These are phyloP conservation scores for Malassezia nana DNA, from an alignment of 1,284 basidiomycete species.

Conservation along the genomic window DNA sequence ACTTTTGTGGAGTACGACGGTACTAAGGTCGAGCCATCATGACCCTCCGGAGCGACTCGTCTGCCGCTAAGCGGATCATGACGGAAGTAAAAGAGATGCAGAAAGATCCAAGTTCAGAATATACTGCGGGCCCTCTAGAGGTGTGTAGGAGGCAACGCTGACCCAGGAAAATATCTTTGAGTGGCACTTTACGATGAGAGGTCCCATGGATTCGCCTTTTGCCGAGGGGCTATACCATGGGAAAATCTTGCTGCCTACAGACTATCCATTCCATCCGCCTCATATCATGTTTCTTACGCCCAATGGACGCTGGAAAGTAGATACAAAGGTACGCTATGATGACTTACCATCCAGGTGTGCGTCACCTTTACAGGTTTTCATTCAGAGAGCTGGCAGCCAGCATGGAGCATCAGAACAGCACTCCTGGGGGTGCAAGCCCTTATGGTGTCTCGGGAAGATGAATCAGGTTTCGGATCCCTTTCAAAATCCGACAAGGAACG, in stretches of 20 bases:
- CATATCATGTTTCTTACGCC: conserved; percentile 89
- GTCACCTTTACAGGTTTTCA: conserved; percentile 35
- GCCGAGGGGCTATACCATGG: conserved; percentile 64
- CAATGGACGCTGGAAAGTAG: conserved; percentile 85
- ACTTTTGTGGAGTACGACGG: background rate
- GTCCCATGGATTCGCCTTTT: conserved; percentile 54
- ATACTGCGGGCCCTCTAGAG: conserved; percentile 7
- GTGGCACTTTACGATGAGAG: conserved; percentile 94
- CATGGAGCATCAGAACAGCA: conserved; percentile 93
- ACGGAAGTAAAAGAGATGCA: conserved; percentile 13
- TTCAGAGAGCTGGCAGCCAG: conserved; percentile 84
- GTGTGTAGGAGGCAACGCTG: background rate
- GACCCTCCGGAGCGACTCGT: conserved; percentile 2
- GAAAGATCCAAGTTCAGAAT: background rate
- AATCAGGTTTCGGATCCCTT: conserved; percentile 79
- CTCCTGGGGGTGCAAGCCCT: conserved; percentile 48
- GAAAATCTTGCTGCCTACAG: conserved; percentile 75
- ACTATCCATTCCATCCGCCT: conserved; percentile 88
- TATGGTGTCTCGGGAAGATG: conserved; percentile 49
- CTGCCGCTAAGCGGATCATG: conserved; percentile 16
- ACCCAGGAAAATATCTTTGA: conserved; percentile 53
- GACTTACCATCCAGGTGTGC: conserved; percentile 53
- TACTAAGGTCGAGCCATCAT: background rate
- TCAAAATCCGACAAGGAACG: conserved; percentile 80
- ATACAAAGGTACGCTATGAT: conserved; percentile 59